phyloP scores from a whole-genome alignment of 2,329 filamentous ascomycete species.

The Claviceps pazoutovae region DNA sequence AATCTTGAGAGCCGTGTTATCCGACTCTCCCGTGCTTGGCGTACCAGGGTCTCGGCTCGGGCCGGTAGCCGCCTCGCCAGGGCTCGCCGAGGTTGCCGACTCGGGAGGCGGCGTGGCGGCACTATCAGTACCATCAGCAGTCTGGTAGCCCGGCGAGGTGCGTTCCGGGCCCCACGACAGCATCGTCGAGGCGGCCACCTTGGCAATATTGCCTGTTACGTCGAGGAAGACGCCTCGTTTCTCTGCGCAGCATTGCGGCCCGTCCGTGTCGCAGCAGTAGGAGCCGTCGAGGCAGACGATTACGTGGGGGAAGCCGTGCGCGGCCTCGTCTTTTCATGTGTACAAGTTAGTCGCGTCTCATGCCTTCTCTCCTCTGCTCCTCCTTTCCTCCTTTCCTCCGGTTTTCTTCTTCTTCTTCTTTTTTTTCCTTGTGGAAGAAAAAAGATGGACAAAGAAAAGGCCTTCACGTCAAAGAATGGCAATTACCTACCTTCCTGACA shows the following conservation, averaged over 20 bases:
- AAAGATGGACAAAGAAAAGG: too few species aligned
- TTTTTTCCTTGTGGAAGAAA: too few species aligned
- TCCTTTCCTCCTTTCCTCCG: too few species aligned
- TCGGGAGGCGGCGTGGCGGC: neutral
- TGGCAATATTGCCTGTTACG: neutral
- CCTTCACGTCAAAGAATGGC: too few species aligned
- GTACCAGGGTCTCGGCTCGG: too few species aligned
- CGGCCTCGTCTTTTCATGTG: neutral
- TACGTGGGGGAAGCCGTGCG: neutral
- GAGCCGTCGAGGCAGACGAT: neutral
- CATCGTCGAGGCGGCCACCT: neutral
- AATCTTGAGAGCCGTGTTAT: neutral
- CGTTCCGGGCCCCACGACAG: slow-evolving; percentile 2
- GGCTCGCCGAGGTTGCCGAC: neutral
- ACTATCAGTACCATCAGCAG: neutral
- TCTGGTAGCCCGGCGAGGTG: neutral
- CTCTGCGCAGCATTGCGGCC: neutral
- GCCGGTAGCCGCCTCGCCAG: too few species aligned
- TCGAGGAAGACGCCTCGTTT: slow-evolving; percentile 2
- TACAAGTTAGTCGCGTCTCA: neutral
- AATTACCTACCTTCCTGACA: neutral
- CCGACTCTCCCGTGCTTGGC: neutral
- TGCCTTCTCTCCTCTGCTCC: neutral
- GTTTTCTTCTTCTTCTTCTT: neutral
- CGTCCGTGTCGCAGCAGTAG: slow-evolving; percentile 1